A percentile compares a stretch with the other conserved stretches of the same genome.
Conservation (phyloP, 345 rosid genomes). For the Eucalyptus sp. region DNA sequence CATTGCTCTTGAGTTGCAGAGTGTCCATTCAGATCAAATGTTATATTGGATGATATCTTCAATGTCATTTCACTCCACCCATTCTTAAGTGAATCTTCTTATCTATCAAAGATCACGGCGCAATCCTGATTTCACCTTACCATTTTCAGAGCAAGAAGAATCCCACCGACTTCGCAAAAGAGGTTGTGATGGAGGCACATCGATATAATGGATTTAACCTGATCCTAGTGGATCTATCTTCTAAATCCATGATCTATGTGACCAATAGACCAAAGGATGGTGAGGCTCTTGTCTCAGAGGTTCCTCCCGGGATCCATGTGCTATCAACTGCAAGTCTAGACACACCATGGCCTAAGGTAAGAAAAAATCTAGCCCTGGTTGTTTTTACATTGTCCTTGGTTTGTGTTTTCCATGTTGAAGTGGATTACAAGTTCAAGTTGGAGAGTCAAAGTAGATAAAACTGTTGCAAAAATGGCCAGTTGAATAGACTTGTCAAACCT, state of each 20-base stretch:
- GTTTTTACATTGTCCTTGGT: background rate
- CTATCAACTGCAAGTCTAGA: constrained; percentile 66
- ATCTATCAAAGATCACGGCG: background rate
- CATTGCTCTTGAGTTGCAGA: background rate
- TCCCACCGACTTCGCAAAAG: constrained; percentile 51
- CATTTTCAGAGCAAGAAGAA: constrained; percentile 41
- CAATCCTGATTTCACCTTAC: background rate
- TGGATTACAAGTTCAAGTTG: background rate
- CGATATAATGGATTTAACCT: constrained; percentile 71
- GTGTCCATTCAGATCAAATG: background rate
- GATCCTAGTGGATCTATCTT: constrained; percentile 30
- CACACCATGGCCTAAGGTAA: constrained; percentile 84
- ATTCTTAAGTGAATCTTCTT: background rate
- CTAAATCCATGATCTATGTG: constrained; percentile 54
- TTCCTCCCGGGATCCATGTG: constrained; percentile 70
- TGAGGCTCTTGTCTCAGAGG: constrained; percentile 20
- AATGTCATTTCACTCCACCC: background rate
- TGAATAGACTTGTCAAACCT: background rate
- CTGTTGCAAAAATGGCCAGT: background rate
- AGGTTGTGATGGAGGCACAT: constrained; percentile 27
- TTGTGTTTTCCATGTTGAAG: background rate
- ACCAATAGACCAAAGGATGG: constrained; percentile 46
- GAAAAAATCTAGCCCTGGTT: background rate
- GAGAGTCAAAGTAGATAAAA: background rate
- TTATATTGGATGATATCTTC: background rate